A percentile compares a stretch with the other conserved stretches of the same genome.
These are phyloP conservation scores for Protomyces arabidopsidicola DNA, from an alignment of 1,139 yeast genomes.

Conservation along the genomic window DNA sequence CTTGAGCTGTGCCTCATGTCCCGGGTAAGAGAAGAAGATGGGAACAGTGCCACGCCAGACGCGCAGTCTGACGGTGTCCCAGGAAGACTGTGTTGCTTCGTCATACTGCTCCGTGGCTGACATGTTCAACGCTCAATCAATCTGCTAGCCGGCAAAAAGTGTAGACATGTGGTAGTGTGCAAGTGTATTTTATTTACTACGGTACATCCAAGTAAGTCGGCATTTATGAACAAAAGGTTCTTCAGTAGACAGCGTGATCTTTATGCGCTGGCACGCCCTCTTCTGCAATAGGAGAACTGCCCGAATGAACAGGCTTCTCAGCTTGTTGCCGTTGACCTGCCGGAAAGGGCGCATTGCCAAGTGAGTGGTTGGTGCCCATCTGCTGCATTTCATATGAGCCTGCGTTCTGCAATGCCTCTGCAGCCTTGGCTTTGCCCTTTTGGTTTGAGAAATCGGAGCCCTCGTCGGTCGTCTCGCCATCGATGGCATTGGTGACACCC, in stretches of 20 bases:
- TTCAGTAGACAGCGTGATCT: no score
- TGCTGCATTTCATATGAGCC: slow-evolving; percentile 18
- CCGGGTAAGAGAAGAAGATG: neutral
- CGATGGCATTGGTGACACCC: slow-evolving; percentile 34
- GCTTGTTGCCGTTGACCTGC: slow-evolving; percentile 1
- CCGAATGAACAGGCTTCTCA: neutral
- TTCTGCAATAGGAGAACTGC: neutral
- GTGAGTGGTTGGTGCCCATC: slow-evolving; percentile 1
- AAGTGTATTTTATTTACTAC: neutral
- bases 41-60: slow-evolving; percentile 15
- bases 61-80: slow-evolving; percentile 5
- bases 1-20: neutral
- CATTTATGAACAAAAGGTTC: no score
- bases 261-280: neutral
- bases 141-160: no score
- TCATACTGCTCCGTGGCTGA: no score
- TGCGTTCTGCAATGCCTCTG: slow-evolving; percentile 12
- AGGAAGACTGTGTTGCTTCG: neutral
- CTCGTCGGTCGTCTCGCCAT: slow-evolving; percentile 7
- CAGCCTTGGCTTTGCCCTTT: slow-evolving; percentile 20
- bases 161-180: no score
- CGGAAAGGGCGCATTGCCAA: neutral
- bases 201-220: neutral
- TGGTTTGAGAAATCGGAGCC: neutral
- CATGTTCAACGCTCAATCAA: no score